A percentile compares a stretch with the other conserved stretches of the same genome.
Evolutionary conservation across 2,329 filamentous ascomycete genomes (phyloP).

Genomic region (Dactylellina drechsleri): DNA sequence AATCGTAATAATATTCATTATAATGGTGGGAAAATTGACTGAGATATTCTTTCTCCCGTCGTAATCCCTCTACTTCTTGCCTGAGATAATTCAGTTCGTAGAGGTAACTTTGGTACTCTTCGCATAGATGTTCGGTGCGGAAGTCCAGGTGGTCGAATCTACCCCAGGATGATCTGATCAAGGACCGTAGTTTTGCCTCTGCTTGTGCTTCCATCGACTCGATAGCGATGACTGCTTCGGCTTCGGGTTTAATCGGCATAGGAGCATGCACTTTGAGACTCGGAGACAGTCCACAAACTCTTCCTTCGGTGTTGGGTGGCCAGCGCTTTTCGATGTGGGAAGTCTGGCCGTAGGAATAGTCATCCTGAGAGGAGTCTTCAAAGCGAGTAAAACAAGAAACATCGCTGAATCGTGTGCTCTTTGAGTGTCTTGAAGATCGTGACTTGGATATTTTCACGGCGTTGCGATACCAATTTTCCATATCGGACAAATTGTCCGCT

Average conservation of each 20-base stretch:
- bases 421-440: constrained; percentile 31
- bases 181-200: constrained; percentile 27
- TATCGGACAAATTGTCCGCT: constrained; percentile 31
- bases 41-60: constrained; percentile 31
- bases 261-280: constrained; percentile 34
- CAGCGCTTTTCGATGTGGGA: constrained; percentile 8
- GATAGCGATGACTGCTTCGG: constrained; percentile 30
- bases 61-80: constrained; percentile 31
- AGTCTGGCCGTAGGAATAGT: constrained; percentile 1
- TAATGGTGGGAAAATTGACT: constrained; percentile 1
- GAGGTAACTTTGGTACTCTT: constrained; percentile 35
- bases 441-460: constrained; percentile 34
- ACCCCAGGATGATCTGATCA: constrained; percentile 34
- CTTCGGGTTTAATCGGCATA: constrained; percentile 37
- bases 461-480: constrained; percentile 44
- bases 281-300: constrained; percentile 23
- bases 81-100: constrained; percentile 31
- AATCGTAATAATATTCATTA: neutral
- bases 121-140: constrained; percentile 10
- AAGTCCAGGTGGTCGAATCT: constrained; percentile 30
- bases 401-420: constrained; percentile 41
- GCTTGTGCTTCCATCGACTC: constrained; percentile 46
- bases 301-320: constrained; percentile 6
- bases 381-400: constrained; percentile 28
- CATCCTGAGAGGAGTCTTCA: constrained; percentile 31